Evolutionary conservation across 768 basidiomycete genomes (phyloP), one percentile per base, ranked within the genome.

Genomic region (Mycena latifolia): DNA sequence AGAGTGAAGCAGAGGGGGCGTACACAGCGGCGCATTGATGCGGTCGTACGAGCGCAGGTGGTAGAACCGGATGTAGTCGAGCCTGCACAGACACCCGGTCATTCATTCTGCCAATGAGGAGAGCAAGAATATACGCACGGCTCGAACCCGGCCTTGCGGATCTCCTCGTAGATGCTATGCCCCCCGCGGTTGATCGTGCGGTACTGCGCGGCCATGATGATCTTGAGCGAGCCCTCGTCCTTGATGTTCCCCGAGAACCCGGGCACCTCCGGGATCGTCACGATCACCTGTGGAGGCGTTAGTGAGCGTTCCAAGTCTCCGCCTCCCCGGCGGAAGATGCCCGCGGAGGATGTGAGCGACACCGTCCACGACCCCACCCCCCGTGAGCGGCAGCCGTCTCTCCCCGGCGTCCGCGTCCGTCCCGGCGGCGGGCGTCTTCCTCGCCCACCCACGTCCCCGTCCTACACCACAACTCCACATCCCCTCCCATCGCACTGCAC

Each of bases 1-100:
- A 31, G 12, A 31, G 14, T 47, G 3, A 18, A 47, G 37, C 2
- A 51, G 29, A 28, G 37, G 0, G n/a, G 7, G 75, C 86, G 73
- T 65, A 89, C 90, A 78, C 67, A 80, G 76, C 2, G 93, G 92
- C 0, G 91, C 90, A 73, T 95, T 96, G 73, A 96, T 93, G 27
- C 96, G 84, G 74, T 98, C 96, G 75, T 96, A 99, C 1, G 91
- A 82, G 31, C 98, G 87, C 27, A 99, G 84, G 78, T 99, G 95
- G 80, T 93, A 98, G 84, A 98, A 95, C 14, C 90, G 86, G 71
- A 98, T 92, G 75, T 92, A 96, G 62, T 96, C 90, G 79, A 81
- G 72, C n/a, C 94, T 94, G 66, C 51, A 18, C 51, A 35, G 2
- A 15, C 64, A 22, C 57, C 47, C n/a, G n/a, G 20, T 29, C 28